Base-by-base conservation (phyloP, 139 green algal species). In the Gonium pectorale region DNA sequence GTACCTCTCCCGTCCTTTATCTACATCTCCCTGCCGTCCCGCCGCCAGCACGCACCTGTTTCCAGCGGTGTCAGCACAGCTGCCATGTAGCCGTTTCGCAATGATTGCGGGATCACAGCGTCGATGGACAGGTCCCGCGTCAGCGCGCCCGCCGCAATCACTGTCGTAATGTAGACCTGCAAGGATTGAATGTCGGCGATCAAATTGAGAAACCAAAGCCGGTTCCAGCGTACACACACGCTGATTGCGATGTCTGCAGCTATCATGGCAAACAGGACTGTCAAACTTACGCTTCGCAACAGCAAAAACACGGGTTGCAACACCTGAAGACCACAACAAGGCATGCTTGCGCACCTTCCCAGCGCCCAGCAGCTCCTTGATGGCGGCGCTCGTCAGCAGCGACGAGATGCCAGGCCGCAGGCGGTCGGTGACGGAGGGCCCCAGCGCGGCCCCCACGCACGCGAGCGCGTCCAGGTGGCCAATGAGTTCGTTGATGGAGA, bases 401-500 rank as follows among this genome's bases (percentile, higher is more conserved):
- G 37, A 17, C 7, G 21, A 7, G 3, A 73, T 33, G 77, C 26
- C 31, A n/a, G 22, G 19, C 60, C n/a, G 43, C 17, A 83, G 24
- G 7, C 41, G 26, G 22, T 49, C 77, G 41, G 26, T 8, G 13
- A 33, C 31, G 5, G 5, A 13, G 22, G 17, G 37, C 13, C 77
- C 77, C 62, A 83, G 43, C 43, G 77, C 60, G 1, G 43, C 35
- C 3, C 19, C 77, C 60, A 70, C 77, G 5, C 46, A 43, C 17
- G 43, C 77, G 43, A 73, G 33, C 2, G 38, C 77, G 77, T 83
- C 77, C 31, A 83, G 43, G 38, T 74, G 62, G 3, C 37, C 77
- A 22, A 83, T 70, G 13, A 83, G 59, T 21, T 83, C 77, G 41
- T 83, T 83, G 13, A 83, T 83, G 77, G 43, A 35, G 40, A 83